phyloP scores from a whole-genome alignment of 192 early-diverging fungal species.

The Linnemannia exigua region DNA sequence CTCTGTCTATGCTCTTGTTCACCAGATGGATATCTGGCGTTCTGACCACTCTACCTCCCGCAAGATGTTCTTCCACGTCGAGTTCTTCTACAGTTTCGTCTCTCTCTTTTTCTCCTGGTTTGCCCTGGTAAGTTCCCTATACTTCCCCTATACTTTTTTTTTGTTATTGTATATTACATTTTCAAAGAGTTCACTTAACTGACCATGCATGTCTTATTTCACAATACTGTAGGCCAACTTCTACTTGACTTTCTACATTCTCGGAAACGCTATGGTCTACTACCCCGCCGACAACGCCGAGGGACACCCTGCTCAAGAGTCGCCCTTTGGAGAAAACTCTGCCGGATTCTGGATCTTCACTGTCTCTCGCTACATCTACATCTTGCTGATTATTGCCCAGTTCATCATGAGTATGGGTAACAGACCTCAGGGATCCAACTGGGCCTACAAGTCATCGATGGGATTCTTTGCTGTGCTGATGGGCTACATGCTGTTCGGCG shows the following conservation, averaged over 20 bases:
- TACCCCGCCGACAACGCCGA: neutral
- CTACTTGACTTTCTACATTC: conserved; percentile 92
- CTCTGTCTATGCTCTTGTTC: conserved; percentile 84
- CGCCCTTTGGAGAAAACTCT: conserved; percentile 57
- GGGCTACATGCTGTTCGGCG: conserved; percentile 69
- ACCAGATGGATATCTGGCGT: conserved; percentile 84
- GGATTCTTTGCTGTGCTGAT: conserved; percentile 63
- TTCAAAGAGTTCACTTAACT: no score
- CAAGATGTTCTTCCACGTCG: conserved; percentile 80
- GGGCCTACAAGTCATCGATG: conserved; percentile 68
- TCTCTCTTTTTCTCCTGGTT: conserved; percentile 93
- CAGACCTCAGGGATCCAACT: conserved; percentile 90
- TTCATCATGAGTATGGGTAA: conserved; percentile 96
- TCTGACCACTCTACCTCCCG: conserved; percentile 81
- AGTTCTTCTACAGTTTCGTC: conserved; percentile 88
- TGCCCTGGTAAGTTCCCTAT: conserved; percentile 71
- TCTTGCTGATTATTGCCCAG: conserved; percentile 83
- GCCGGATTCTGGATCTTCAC: conserved; percentile 68
- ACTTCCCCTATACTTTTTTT: conserved; percentile 45
- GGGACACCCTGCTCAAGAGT: conserved; percentile 15
- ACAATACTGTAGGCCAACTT: conserved; percentile 76
- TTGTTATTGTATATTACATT: neutral
- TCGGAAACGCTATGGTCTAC: conserved; percentile 69
- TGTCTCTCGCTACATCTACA: conserved; percentile 70
- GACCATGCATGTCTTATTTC: conserved; percentile 5